Evolutionary conservation across 306 rosid genomes (phyloP), one percentile per base, ranked within the genome.

Genomic region (Geum urbanum): DNA sequence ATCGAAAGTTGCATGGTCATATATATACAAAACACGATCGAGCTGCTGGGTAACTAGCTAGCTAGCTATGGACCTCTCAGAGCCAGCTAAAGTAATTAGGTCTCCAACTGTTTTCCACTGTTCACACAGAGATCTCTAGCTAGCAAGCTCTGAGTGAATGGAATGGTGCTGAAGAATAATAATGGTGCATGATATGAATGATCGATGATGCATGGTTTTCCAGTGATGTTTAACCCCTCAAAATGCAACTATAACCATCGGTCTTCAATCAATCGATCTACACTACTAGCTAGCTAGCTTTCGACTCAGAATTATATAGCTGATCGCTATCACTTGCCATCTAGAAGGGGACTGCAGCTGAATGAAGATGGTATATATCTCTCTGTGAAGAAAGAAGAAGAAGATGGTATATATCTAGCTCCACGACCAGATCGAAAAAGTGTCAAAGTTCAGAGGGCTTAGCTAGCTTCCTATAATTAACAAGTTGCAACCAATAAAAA

Each of bases 401-500:
- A n/a, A n/a, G n/a, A n/a, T n/a, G n/a, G n/a, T n/a, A n/a, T n/a
- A n/a, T n/a, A n/a, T n/a, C n/a, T n/a, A n/a, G n/a, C n/a, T n/a
- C n/a, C n/a, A n/a, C n/a, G n/a, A n/a, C n/a, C n/a, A n/a, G n/a
- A n/a, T n/a, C n/a, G n/a, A n/a, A n/a, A n/a, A n/a, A n/a, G n/a
- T n/a, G n/a, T n/a, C n/a, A n/a, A n/a, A n/a, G n/a, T n/a, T n/a
- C n/a, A n/a, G n/a, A n/a, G n/a, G n/a, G n/a, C n/a, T n/a, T n/a
- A n/a, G n/a, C n/a, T n/a, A 24, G 68, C 58, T 78, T 67, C 37
- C 37, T 32, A 45, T 50, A 66, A 74, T 37, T n/a, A 56, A 10
- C 85, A 77, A 83, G 49, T 85, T 88, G 84, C 79, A 76, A 54
- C 72, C 76, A 82, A 79, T 83, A 49, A 61, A 60, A 73, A 13